Evolutionary conservation across 1,139 yeast species (phyloP).

Genomic region (Hyphopichia buzzinii): DNA sequence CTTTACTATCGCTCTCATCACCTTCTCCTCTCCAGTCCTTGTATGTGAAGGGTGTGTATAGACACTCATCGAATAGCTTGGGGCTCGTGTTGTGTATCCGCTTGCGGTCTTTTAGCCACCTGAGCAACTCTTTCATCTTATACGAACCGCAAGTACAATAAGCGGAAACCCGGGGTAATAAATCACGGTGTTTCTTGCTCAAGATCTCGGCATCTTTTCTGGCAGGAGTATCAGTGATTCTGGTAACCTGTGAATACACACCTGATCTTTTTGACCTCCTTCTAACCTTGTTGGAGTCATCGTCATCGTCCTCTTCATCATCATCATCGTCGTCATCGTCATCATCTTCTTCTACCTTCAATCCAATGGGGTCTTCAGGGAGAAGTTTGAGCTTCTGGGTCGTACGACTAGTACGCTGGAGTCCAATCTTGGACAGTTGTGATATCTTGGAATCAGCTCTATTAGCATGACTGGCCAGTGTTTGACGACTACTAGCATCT

Average conservation of each 20-base stretch:
- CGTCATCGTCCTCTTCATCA: constrained; percentile 28
- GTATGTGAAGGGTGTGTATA: constrained; percentile 85
- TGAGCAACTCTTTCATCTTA: constrained; percentile 76
- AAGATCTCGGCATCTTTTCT: constrained; percentile 91
- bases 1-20: constrained; percentile 15
- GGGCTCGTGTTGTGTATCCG: constrained; percentile 77
- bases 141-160: constrained; percentile 95
- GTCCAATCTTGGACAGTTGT: constrained; percentile 56
- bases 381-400: constrained; percentile 81
- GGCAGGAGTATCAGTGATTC: constrained; percentile 88
- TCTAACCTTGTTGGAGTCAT: constrained; percentile 1
- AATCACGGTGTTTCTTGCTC: constrained; percentile 84
- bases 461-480: constrained; percentile 14
- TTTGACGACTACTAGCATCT: not conserved
- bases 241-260: constrained; percentile 78
- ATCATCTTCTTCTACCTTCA: constrained; percentile 19
- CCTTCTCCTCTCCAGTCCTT: constrained; percentile 61
- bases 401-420: constrained; percentile 85
- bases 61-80: constrained; percentile 87
- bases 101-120: constrained; percentile 83
- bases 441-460: constrained; percentile 25
- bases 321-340: constrained; percentile 24
- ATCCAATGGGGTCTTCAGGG: constrained; percentile 69
- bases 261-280: constrained; percentile 32
- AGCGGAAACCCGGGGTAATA: constrained; percentile 88